A percentile compares a stretch with the other conserved stretches of the same genome.
phyloP scores from a whole-genome alignment of 805 yeast genomes.

The Spathaspora hagerdaliae region DNA sequence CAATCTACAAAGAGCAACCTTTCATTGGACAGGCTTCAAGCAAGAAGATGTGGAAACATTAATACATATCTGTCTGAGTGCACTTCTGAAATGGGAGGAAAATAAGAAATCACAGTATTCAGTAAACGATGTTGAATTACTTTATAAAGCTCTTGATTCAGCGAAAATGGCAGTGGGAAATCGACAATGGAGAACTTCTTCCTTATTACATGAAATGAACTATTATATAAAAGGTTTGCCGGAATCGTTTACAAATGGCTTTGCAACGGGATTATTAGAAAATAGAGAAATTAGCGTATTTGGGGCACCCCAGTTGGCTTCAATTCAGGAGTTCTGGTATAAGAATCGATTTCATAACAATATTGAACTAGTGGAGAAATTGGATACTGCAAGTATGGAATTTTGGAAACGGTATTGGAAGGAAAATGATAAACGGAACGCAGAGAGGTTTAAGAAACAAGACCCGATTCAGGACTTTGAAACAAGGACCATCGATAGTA shows the following conservation, averaged over 20 bases:
- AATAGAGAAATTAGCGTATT: conserved; percentile 36
- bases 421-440: conserved; percentile 30
- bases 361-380: conserved; percentile 23
- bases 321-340: conserved; percentile 50
- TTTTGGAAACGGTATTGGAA: conserved; percentile 59
- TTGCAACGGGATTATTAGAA: conserved; percentile 40
- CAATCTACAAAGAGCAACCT: conserved; percentile 63
- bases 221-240: conserved; percentile 49
- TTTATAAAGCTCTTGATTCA: conserved; percentile 40
- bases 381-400: conserved; percentile 30
- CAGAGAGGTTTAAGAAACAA: conserved; percentile 33
- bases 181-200: conserved; percentile 53
- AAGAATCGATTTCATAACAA: conserved; percentile 44
- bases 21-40: conserved; percentile 74
- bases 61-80: conserved; percentile 43
- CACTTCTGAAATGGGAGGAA: conserved; percentile 33
- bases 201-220: conserved; percentile 64
- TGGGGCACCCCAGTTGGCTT: conserved; percentile 57
- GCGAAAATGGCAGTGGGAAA: conserved; percentile 50
- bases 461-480: conserved; percentile 29
- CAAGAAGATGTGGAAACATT: conserved; percentile 53
- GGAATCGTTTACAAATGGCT: conserved; percentile 30
- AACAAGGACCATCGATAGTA: conserved; percentile 6
- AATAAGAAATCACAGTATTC: conserved; percentile 25
- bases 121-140: conserved; percentile 34